phyloP scores from a whole-genome alignment of 257 asterid genomes.

The Fraxinus cuspidata region DNA sequence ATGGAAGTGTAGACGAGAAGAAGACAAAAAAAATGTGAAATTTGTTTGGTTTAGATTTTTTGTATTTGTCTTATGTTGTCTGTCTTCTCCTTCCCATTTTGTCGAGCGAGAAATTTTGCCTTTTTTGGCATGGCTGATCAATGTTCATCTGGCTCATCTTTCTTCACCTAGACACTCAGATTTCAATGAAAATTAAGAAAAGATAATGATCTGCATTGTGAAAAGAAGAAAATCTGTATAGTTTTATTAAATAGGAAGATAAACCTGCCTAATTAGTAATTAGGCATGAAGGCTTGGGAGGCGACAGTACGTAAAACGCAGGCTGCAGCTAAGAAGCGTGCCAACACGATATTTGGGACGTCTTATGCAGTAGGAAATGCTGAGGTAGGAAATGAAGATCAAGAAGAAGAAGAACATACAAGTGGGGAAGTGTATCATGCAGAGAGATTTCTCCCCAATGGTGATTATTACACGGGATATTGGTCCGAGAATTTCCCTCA shows the following conservation, averaged over 20 bases:
- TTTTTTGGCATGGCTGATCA: slow-evolving; percentile 31
- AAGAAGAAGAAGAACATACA: slow-evolving; percentile 45
- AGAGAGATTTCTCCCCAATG: slow-evolving; percentile 75
- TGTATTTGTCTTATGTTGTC: slow-evolving; percentile 45
- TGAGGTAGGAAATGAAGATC: slow-evolving; percentile 42
- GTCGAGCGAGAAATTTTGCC: background rate
- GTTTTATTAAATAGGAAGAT: background rate
- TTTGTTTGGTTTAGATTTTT: slow-evolving; percentile 15
- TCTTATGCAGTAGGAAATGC: slow-evolving; percentile 40
- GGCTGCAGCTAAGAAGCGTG: slow-evolving; percentile 83
- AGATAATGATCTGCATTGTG: slow-evolving; percentile 6
- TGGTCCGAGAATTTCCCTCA: slow-evolving; percentile 84
- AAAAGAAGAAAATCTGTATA: background rate
- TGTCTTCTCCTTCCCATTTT: slow-evolving; percentile 15
- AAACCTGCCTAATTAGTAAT: slow-evolving; percentile 5
- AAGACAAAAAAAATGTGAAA: slow-evolving; percentile 14
- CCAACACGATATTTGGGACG: slow-evolving; percentile 76
- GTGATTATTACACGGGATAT: slow-evolving; percentile 80
- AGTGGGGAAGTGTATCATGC: slow-evolving; percentile 69
- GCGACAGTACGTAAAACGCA: slow-evolving; percentile 88
- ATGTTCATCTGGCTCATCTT: background rate
- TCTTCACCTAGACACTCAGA: background rate
- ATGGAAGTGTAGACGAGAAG: slow-evolving; percentile 6
- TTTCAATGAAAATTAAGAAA: background rate
- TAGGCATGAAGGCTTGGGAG: slow-evolving; percentile 94